These are phyloP conservation scores for Fonsecaea erecta DNA, from an alignment of 2,329 filamentous ascomycete genomes.

Conservation along the genomic window DNA sequence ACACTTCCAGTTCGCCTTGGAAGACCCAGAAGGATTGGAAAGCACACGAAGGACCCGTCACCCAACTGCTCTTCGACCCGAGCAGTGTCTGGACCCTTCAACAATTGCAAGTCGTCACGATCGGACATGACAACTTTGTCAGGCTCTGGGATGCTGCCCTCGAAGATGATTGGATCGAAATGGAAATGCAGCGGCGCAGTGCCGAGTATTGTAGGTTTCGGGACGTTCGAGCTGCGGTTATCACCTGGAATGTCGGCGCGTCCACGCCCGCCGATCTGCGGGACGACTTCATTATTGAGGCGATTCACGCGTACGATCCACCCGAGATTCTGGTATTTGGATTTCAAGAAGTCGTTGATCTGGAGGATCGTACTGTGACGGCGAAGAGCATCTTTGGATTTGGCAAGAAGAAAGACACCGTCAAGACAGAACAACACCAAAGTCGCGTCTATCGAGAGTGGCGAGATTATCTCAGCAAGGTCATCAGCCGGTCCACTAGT, in stretches of 20 bases:
- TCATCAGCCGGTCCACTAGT: slow-evolving; percentile 82
- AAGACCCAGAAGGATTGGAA: slow-evolving; percentile 91
- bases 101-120: slow-evolving; percentile 79
- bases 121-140: slow-evolving; percentile 85
- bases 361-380: slow-evolving; percentile 96
- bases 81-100: slow-evolving; percentile 86
- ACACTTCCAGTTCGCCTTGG: slow-evolving; percentile 83
- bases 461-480: slow-evolving; percentile 84
- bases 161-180: slow-evolving; percentile 92
- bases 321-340: slow-evolving; percentile 94
- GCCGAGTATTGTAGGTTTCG: slow-evolving; percentile 83
- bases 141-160: slow-evolving; percentile 90
- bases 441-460: slow-evolving; percentile 96
- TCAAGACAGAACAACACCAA: slow-evolving; percentile 85
- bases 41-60: slow-evolving; percentile 81
- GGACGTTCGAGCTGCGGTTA: slow-evolving; percentile 75
- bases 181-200: slow-evolving; percentile 82
- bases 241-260: slow-evolving; percentile 99
- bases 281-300: slow-evolving; percentile 76
- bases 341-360: slow-evolving; percentile 96
- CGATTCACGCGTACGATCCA: slow-evolving; percentile 74
- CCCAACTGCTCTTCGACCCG: slow-evolving; percentile 75
- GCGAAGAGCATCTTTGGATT: slow-evolving; percentile 90
- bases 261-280: slow-evolving; percentile 83
- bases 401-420: slow-evolving; percentile 73